phyloP scores from a whole-genome alignment of 164 flowering plant genomes.

The Cinnamomum chago region DNA sequence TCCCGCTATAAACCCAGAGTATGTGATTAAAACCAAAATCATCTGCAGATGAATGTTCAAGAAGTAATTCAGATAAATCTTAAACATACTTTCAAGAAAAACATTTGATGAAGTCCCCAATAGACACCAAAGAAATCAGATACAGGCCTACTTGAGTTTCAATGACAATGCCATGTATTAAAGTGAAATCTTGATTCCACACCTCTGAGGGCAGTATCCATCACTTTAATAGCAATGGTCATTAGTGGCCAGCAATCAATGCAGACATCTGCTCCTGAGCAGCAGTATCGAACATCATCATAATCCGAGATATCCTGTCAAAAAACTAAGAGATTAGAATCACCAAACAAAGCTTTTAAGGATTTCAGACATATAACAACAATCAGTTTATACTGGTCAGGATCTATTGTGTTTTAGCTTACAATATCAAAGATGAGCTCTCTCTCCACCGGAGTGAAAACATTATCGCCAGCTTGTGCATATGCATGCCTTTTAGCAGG shows the following conservation, averaged over 20 bases:
- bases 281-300: slow-evolving; percentile 96
- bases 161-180: not conserved
- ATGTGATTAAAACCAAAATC: slow-evolving; percentile 94
- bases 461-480: slow-evolving; percentile 67
- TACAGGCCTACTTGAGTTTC: not conserved
- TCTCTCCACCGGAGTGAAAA: slow-evolving; percentile 82
- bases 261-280: slow-evolving; percentile 97
- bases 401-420: slow-evolving; percentile 27
- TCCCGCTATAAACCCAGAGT: slow-evolving; percentile 98
- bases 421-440: slow-evolving; percentile 96
- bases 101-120: not conserved
- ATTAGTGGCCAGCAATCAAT: slow-evolving; percentile 93
- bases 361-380: not conserved
- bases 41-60: slow-evolving; percentile 39
- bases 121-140: not conserved
- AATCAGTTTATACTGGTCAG: not conserved
- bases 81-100: not conserved
- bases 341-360: not conserved
- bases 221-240: slow-evolving; percentile 92
- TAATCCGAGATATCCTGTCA: slow-evolving; percentile 93
- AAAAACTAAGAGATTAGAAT: slow-evolving; percentile 1
- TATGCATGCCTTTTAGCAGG: slow-evolving; percentile 92
- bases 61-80: not conserved
- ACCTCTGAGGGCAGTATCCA: slow-evolving; percentile 95
- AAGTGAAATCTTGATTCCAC: slow-evolving; percentile 2